Evolutionary conservation across 2,329 filamentous ascomycete genomes (phyloP).

Genomic region (Colletotrichum sansevieriae): DNA sequence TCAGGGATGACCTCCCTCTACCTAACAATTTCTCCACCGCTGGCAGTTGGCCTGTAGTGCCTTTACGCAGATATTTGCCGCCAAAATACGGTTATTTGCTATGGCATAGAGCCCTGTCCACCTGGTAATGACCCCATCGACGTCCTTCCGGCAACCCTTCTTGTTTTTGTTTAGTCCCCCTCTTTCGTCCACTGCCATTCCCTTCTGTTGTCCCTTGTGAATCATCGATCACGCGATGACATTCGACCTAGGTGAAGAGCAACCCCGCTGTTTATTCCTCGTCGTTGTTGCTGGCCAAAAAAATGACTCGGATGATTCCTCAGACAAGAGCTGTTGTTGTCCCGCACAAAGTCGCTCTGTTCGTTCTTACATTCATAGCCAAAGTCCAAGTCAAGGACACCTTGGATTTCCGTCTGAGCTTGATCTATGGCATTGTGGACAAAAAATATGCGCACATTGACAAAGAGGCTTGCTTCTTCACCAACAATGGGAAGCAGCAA

Average conservation of each 20-base stretch:
- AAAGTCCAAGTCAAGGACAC: neutral
- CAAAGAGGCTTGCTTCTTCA: too few relatives aligned
- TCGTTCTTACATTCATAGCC: neutral
- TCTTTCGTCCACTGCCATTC: slow-evolving; percentile 20
- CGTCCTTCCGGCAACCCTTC: neutral
- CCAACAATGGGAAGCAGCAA: neutral
- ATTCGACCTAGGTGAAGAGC: neutral
- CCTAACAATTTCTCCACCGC: slow-evolving; percentile 21
- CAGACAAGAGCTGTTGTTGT: neutral
- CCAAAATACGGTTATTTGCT: slow-evolving; percentile 8
- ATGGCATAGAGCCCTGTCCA: neutral
- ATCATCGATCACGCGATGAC: neutral
- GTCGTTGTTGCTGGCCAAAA: neutral
- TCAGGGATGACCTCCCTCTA: neutral
- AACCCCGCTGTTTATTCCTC: slow-evolving; percentile 25
- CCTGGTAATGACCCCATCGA: neutral
- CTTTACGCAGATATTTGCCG: neutral
- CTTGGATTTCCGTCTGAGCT: neutral
- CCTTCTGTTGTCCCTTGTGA: neutral
- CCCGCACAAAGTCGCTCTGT: neutral
- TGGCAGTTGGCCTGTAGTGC: neutral
- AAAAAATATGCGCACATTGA: too few relatives aligned
- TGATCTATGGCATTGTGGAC: neutral
- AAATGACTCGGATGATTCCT: slow-evolving; percentile 20
- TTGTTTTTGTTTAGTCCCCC: slow-evolving; percentile 13